These are phyloP conservation scores for Onygenales sp. DNA, from an alignment of 2,329 filamentous ascomycete genomes.

Conservation along the genomic window DNA sequence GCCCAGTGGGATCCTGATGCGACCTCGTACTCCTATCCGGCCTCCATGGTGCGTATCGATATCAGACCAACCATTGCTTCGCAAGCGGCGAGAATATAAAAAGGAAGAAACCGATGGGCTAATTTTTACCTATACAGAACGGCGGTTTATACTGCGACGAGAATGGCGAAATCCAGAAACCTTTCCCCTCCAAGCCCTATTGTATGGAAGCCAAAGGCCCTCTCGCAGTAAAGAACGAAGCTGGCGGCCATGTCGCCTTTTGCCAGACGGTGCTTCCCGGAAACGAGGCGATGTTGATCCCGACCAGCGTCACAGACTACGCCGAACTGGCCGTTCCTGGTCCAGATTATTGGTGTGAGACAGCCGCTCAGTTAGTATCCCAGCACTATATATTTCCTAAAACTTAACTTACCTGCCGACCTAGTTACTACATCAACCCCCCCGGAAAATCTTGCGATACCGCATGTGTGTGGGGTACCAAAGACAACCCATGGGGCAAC, in stretches of 20 bases:
- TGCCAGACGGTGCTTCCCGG: slow-evolving; percentile 73
- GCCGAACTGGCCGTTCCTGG: slow-evolving; percentile 62
- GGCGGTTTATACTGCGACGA: slow-evolving; percentile 65
- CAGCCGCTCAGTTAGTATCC: slow-evolving; percentile 60
- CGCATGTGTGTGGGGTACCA: slow-evolving; percentile 64
- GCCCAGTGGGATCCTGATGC: slow-evolving; percentile 68
- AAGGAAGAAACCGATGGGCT: neutral
- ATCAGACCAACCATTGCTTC: slow-evolving; percentile 1
- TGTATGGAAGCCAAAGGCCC: slow-evolving; percentile 60
- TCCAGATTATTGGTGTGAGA: slow-evolving; percentile 59
- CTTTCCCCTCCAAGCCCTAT: slow-evolving; percentile 58
- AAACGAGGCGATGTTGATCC: slow-evolving; percentile 74
- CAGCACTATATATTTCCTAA: neutral
- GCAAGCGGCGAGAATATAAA: neutral
- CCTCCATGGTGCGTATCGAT: slow-evolving; percentile 55
- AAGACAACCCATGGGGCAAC: slow-evolving; percentile 56
- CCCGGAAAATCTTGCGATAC: slow-evolving; percentile 52
- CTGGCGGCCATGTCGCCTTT: slow-evolving; percentile 54
- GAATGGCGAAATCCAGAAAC: slow-evolving; percentile 56
- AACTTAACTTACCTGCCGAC: slow-evolving; percentile 14
- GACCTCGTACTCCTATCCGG: slow-evolving; percentile 55
- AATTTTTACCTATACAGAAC: slow-evolving; percentile 40
- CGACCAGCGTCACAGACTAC: slow-evolving; percentile 52
- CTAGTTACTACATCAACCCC: slow-evolving; percentile 67
- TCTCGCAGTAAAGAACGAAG: slow-evolving; percentile 58